Evolutionary conservation across 2,329 filamentous ascomycete genomes (phyloP), one percentile per base, ranked within the genome.

Genomic region (Nannizziopsis arthrosporioides): DNA sequence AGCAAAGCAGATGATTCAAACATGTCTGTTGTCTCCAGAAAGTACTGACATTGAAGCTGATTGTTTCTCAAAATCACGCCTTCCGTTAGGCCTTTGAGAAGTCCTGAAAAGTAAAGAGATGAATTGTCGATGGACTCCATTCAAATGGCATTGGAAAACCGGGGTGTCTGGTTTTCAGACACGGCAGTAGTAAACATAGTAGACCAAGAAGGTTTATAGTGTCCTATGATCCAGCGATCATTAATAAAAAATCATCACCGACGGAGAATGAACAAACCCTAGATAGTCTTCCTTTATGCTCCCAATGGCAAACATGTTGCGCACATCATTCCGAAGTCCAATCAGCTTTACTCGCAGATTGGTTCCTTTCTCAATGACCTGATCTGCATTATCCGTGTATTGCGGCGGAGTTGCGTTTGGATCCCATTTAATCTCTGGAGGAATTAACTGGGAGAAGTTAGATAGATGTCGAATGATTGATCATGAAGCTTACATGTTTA

Each of bases 361-460:
- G 12, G 89, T 93, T 42, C 88, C 87, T 51, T 88, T 87, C 68
- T 96, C 89, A 60, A 98, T 94, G 32, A 88, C 82, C 56, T 89
- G 86, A 56, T 94, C 92, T 53, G 85, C 87, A 60, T 94, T 90
- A 66, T 98, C 90, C 35, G 89, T 94, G 67, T 88, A 98, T 61
- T 94, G 87, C 2, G 90, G 88, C n/a, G 92, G 92, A 34, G 90
- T 94, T 44, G 90, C 89, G 59, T 94, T 94, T 41, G 87, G 84
- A 63, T 95, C 90, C 74, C 86, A 96, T 68, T 87, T 92, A 68
- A 95, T 87, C 54, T 93, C 86, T 55, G 78, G 77, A 1, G 92
- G 89, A 58, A 98, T 95, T 70, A 92, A 80, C 86, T 93, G 27
- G 47, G 59, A 54, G 31, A 35, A 35, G 27, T 47, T 27, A 47